Evolutionary conservation across 2,329 filamentous ascomycete species (phyloP).

Genomic region (Colletotrichum euphorbiae): DNA sequence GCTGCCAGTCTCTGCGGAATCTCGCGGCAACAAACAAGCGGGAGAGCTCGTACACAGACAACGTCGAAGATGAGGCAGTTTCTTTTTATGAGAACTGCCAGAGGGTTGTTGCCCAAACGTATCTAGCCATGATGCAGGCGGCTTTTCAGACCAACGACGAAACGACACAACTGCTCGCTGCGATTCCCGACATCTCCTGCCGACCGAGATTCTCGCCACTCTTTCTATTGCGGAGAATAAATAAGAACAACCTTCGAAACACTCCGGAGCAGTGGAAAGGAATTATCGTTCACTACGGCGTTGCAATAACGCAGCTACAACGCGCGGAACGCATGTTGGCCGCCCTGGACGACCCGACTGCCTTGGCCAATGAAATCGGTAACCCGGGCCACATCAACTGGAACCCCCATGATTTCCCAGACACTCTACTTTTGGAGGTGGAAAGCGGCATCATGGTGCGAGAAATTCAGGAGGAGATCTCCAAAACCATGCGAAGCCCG

Average conservation of each 20-base stretch:
- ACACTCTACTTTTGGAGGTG: constrained; percentile 73
- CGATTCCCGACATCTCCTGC: too few relatives aligned
- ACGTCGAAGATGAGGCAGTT: too few relatives aligned
- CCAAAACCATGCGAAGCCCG: constrained; percentile 61
- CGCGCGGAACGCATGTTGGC: constrained; percentile 54
- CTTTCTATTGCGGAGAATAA: background rate
- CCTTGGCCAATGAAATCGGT: constrained; percentile 55
- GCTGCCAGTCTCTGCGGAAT: too few relatives aligned
- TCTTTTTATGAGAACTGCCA: too few relatives aligned
- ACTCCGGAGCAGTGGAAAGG: constrained; percentile 50
- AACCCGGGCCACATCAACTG: constrained; percentile 69
- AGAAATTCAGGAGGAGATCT: constrained; percentile 66
- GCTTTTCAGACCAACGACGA: too few relatives aligned
- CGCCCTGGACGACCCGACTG: constrained; percentile 26
- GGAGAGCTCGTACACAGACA: too few relatives aligned
- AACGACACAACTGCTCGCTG: background rate
- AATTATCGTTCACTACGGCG: constrained; percentile 53
- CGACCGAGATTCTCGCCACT: background rate
- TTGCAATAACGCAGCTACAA: constrained; percentile 55
- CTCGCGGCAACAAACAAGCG: too few relatives aligned
- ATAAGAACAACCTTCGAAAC: constrained; percentile 41
- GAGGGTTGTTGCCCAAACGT: too few relatives aligned
- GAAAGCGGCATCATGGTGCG: constrained; percentile 73
- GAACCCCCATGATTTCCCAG: constrained; percentile 63
- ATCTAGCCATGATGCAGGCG: too few relatives aligned